Evolutionary conservation across 2,329 filamentous ascomycete genomes (phyloP).

Genomic region (Eutypella sp.): DNA sequence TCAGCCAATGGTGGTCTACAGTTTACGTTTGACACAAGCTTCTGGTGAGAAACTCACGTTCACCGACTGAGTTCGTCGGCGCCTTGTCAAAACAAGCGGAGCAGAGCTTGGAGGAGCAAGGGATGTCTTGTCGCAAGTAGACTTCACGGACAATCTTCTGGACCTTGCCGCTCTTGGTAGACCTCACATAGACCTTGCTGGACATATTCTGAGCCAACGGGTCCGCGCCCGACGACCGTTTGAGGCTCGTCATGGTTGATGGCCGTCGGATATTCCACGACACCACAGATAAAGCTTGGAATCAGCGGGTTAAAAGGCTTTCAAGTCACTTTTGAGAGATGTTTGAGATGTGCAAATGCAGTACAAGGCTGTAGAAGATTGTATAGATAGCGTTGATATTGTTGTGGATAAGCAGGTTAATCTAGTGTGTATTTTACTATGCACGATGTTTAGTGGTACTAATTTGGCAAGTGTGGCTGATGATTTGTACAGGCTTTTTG

Average conservation of each 20-base stretch:
- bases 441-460: too few species aligned
- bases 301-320: too few species aligned
- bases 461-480: too few species aligned
- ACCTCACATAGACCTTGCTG: conserved; percentile 93
- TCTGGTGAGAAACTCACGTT: conserved; percentile 52
- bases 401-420: too few species aligned
- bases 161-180: conserved; percentile 92
- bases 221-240: conserved; percentile 49
- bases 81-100: conserved; percentile 67
- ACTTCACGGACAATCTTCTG: conserved; percentile 98
- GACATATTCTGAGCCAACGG: conserved; percentile 69
- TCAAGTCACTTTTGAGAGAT: too few species aligned
- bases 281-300: background rate
- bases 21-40: too few species aligned
- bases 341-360: too few species aligned
- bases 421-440: too few species aligned
- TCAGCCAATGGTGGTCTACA: too few species aligned
- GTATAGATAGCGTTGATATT: too few species aligned
- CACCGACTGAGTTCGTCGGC: conserved; percentile 72
- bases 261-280: conserved; percentile 1
- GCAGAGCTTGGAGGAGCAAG: conserved; percentile 91
- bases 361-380: too few species aligned
- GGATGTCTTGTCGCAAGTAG: conserved; percentile 93
- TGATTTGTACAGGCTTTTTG: too few species aligned
- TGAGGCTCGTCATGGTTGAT: conserved; percentile 59